phyloP scores from a whole-genome alignment of 345 rosid species.

The Pistacia vera region DNA sequence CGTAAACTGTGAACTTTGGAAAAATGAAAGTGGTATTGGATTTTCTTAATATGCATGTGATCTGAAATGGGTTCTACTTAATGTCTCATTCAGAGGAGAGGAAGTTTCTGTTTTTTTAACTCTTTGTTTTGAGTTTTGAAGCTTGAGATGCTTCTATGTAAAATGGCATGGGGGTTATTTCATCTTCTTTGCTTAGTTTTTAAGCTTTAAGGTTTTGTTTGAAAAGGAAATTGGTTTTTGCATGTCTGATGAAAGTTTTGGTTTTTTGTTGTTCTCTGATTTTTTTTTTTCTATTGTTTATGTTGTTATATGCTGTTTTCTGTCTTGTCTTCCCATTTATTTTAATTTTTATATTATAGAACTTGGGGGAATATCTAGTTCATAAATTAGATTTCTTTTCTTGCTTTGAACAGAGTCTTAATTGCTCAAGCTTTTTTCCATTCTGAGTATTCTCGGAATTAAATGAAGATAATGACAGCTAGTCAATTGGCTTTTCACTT shows the following conservation, averaged over 20 bases:
- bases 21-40: not conserved
- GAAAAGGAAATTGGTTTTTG: not conserved
- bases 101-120: not conserved
- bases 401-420: not conserved
- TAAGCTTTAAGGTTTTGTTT: not conserved
- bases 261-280: not conserved
- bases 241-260: not conserved
- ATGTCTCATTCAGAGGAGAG: not conserved
- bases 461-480: conserved; percentile 21
- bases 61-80: not conserved
- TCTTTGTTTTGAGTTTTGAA: not conserved
- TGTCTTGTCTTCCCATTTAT: not conserved
- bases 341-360: not conserved
- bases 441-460: not conserved
- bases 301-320: not conserved
- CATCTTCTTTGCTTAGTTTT: not conserved
- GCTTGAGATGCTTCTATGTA: not conserved
- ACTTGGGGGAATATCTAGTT: not conserved
- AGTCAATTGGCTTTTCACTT: not conserved
- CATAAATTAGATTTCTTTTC: not conserved
- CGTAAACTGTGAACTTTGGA: not conserved
- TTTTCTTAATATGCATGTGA: not conserved
- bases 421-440: not conserved
- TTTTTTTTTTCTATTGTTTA: not conserved
- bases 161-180: too few species aligned